Conservation (phyloP, 2,329 filamentous ascomycete genomes). For the Fonsecaea erecta region DNA sequence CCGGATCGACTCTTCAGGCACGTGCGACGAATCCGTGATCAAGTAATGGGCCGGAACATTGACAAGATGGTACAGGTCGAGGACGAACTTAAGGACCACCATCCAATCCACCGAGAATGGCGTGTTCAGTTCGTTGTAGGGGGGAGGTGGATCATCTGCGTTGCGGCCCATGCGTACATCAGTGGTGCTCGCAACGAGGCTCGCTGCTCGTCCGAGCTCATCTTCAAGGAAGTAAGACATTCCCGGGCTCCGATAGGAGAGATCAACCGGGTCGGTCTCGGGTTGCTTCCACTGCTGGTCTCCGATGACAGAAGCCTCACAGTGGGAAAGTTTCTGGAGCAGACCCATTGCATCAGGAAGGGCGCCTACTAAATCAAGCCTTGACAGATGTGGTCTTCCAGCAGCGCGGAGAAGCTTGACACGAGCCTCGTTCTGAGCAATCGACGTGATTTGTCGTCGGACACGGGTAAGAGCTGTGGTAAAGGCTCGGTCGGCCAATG, state of each 20-base stretch:
- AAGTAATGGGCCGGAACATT: conserved; percentile 51
- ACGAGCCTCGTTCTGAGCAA: no score
- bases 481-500: conserved; percentile 45
- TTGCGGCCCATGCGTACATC: no score
- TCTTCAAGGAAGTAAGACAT: no score
- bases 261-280: neutral
- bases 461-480: conserved; percentile 40
- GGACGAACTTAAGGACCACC: conserved; percentile 45
- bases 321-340: no score
- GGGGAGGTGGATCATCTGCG: no score
- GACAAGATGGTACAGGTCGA: conserved; percentile 47
- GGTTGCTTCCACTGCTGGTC: neutral
- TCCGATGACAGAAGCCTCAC: neutral
- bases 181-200: no score
- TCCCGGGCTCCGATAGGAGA: no score
- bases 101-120: conserved; percentile 45
- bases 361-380: no score
- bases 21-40: conserved; percentile 45
- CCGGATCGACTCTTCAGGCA: conserved; percentile 47
- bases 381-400: no score
- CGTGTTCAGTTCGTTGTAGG: conserved; percentile 45
- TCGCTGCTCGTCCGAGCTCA: neutral
- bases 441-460: conserved; percentile 12
- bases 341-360: no score
- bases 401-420: neutral